phyloP scores from a whole-genome alignment of 1,284 basidiomycete genomes.

The Hemileccinum hortonii region DNA sequence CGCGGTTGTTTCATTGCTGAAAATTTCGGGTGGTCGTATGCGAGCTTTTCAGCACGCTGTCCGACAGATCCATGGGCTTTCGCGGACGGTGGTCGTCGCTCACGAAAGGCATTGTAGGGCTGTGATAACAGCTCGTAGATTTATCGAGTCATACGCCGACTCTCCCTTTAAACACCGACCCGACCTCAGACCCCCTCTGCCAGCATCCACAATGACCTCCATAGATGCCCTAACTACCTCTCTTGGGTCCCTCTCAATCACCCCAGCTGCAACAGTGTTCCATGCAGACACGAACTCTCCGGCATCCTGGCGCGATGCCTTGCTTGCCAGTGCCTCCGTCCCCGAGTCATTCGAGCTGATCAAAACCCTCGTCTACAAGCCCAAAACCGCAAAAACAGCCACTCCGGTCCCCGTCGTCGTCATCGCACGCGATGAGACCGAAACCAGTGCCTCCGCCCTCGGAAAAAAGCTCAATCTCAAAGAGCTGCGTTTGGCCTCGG shows the following conservation, averaged over 20 bases:
- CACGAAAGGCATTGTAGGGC: slow-evolving; percentile 10
- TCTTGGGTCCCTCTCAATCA: slow-evolving; percentile 54
- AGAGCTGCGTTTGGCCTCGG: neutral
- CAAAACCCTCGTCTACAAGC: slow-evolving; percentile 88
- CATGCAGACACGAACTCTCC: slow-evolving; percentile 64
- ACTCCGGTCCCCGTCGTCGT: slow-evolving; percentile 84
- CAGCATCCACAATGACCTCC: slow-evolving; percentile 21
- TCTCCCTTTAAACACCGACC: slow-evolving; percentile 23
- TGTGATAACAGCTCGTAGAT: slow-evolving; percentile 22
- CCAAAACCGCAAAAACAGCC: slow-evolving; percentile 87
- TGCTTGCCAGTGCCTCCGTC: slow-evolving; percentile 47
- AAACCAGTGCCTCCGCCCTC: neutral
- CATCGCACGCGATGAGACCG: slow-evolving; percentile 1
- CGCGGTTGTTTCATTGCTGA: too few species aligned
- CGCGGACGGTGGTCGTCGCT: slow-evolving; percentile 8
- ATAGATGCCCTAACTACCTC: slow-evolving; percentile 24
- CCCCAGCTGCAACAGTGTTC: slow-evolving; percentile 47
- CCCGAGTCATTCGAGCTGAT: slow-evolving; percentile 67
- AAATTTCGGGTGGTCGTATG: slow-evolving; percentile 26
- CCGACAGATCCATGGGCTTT: slow-evolving; percentile 27
- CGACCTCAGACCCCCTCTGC: neutral
- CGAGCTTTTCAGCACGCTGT: slow-evolving; percentile 24
- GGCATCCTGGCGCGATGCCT: slow-evolving; percentile 64
- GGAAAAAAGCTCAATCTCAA: neutral
- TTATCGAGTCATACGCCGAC: slow-evolving; percentile 27